Conservation (phyloP, 345 rosid species). For the Ailanthus altissimus region DNA sequence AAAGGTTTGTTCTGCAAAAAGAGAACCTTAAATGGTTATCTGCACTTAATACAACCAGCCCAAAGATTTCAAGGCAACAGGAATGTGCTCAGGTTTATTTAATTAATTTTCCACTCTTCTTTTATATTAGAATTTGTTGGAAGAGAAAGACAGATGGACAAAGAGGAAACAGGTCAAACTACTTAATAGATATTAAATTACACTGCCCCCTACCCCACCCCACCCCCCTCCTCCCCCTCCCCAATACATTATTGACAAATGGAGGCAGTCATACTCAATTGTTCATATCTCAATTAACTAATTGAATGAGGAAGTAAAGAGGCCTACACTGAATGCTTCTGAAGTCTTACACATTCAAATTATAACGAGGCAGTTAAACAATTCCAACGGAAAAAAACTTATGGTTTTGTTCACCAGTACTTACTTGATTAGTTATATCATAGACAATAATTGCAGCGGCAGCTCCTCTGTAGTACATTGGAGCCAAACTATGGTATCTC, state of each 20-base stretch:
- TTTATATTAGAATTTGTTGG: neutral
- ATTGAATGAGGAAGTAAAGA: neutral
- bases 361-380: neutral
- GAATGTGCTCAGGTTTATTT: neutral
- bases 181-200: neutral
- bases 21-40: neutral
- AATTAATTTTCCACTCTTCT: neutral
- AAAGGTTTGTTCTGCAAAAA: neutral
- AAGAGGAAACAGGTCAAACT: neutral
- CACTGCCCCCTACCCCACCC: neutral
- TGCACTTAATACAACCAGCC: too few species aligned
- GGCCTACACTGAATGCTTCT: neutral
- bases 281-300: neutral
- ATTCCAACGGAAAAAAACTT: neutral
- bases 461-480: constrained; percentile 98
- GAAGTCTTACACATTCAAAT: neutral
- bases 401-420: constrained; percentile 16
- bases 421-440: constrained; percentile 83
- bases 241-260: neutral
- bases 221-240: neutral
- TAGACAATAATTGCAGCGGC: constrained; percentile 92
- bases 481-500: constrained; percentile 96
- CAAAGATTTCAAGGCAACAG: neutral
- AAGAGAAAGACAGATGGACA: neutral
- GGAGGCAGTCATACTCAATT: too few species aligned